These are phyloP conservation scores for Alternaria longipes DNA, from an alignment of 2,329 filamentous ascomycete genomes.

Conservation along the genomic window DNA sequence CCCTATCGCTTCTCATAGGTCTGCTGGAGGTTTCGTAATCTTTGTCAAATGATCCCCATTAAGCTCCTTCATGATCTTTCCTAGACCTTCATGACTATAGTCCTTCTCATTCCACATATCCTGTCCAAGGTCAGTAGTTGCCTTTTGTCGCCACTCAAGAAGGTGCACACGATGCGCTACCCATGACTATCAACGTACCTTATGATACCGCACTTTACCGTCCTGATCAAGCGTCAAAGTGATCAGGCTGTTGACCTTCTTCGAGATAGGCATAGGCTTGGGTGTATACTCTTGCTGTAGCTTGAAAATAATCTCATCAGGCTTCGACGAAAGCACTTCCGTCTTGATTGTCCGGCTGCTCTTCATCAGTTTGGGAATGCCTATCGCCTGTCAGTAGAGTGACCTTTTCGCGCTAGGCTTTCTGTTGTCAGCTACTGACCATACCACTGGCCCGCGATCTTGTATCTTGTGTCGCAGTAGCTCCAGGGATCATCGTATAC, in stretches of 20 bases:
- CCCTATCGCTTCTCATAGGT: conserved; percentile 12
- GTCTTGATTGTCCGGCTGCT: conserved; percentile 53
- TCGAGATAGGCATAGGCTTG: conserved; percentile 51
- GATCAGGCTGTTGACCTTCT: conserved; percentile 64
- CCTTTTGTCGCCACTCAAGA: too few species aligned
- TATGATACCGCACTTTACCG: conserved; percentile 67
- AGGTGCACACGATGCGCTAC: background rate
- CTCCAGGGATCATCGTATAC: conserved; percentile 61
- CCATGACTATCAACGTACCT: conserved; percentile 4
- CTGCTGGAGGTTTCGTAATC: conserved; percentile 52
- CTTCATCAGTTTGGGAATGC: conserved; percentile 56
- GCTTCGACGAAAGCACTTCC: conserved; percentile 52
- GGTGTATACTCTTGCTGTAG: conserved; percentile 60
- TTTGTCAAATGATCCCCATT: conserved; percentile 60
- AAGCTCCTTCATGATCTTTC: conserved; percentile 60
- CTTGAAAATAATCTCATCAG: conserved; percentile 58
- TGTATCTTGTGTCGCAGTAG: conserved; percentile 61
- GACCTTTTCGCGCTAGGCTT: background rate
- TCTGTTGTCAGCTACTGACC: conserved; percentile 29
- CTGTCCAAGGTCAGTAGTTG: conserved; percentile 32
- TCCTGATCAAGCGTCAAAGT: conserved; percentile 64
- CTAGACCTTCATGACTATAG: conserved; percentile 64
- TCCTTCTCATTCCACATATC: conserved; percentile 69
- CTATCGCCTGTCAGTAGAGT: conserved; percentile 22
- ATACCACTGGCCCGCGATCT: conserved; percentile 63